phyloP scores from a whole-genome alignment of 805 yeast species.

The Yamadazyma takamatsuzukensis region DNA sequence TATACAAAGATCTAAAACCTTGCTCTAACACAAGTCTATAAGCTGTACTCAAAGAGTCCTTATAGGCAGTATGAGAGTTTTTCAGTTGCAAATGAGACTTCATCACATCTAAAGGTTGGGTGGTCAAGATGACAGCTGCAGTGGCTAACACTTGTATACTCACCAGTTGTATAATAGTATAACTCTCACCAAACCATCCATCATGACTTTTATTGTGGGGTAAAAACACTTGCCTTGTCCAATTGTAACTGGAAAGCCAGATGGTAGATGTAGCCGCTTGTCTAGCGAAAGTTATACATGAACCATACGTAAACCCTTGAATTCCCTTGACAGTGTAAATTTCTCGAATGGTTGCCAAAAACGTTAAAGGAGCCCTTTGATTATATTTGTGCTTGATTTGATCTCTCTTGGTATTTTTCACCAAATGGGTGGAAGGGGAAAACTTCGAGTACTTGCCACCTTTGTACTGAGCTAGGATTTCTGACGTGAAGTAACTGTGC shows the following conservation, averaged over 20 bases:
- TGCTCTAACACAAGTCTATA: constrained; percentile 27
- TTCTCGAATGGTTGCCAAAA: constrained; percentile 53
- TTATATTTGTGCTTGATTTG: constrained; percentile 34
- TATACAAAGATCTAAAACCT: constrained; percentile 30
- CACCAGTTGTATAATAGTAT: constrained; percentile 35
- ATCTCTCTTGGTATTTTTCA: constrained; percentile 17
- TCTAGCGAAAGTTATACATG: constrained; percentile 75
- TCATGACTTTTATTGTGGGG: constrained; percentile 42
- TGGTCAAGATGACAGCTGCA: constrained; percentile 65
- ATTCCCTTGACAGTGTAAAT: constrained; percentile 72
- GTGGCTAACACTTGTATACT: constrained; percentile 62
- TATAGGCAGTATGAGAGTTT: constrained; percentile 54
- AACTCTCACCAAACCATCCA: constrained; percentile 45
- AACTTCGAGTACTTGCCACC: constrained; percentile 22
- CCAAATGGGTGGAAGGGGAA: constrained; percentile 12
- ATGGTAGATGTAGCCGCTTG: constrained; percentile 78
- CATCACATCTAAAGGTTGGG: constrained; percentile 87
- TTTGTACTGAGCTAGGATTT: constrained; percentile 25
- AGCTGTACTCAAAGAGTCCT: constrained; percentile 54
- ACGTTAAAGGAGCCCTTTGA: constrained; percentile 50
- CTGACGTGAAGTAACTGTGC: constrained; percentile 38
- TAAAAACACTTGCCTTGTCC: constrained; percentile 65
- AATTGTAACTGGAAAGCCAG: constrained; percentile 79
- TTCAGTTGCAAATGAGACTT: constrained; percentile 85
- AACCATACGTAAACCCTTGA: constrained; percentile 77